phyloP scores from a whole-genome alignment of 495 filamentous ascomycete species.

The Xylaria scruposa region DNA sequence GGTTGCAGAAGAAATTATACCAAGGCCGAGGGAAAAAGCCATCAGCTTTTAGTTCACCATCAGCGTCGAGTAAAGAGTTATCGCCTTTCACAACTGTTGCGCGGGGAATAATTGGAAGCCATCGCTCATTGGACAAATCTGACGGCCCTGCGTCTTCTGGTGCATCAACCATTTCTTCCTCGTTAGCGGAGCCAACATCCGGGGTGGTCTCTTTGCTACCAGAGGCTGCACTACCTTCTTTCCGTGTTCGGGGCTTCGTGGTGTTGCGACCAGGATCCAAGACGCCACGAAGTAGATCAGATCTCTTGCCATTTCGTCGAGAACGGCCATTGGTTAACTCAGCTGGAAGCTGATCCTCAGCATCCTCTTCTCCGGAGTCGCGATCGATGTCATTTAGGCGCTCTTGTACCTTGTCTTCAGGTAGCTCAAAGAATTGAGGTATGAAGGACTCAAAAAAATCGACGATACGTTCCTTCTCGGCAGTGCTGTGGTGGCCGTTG shows the following conservation, averaged over 20 bases:
- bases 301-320: constrained; percentile 75
- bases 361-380: constrained; percentile 70
- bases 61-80: constrained; percentile 48
- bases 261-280: constrained; percentile 78
- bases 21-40: constrained; percentile 77
- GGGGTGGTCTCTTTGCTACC: constrained; percentile 89
- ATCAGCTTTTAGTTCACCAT: constrained; percentile 75
- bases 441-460: constrained; percentile 90
- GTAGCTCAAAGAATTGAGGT: constrained; percentile 85
- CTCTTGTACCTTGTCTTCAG: constrained; percentile 76
- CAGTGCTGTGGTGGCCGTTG: constrained; percentile 66
- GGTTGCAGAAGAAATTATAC: constrained; percentile 89
- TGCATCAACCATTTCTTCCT: constrained; percentile 66
- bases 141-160: constrained; percentile 53
- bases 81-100: constrained; percentile 55
- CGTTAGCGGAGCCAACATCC: constrained; percentile 72
- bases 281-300: constrained; percentile 83
- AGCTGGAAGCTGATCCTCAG: constrained; percentile 63
- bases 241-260: constrained; percentile 64
- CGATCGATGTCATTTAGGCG: constrained; percentile 73
- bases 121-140: constrained; percentile 63
- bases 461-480: constrained; percentile 77
- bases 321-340: constrained; percentile 66
- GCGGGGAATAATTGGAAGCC: constrained; percentile 56
- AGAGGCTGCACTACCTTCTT: constrained; percentile 73